A percentile compares a stretch with the other conserved stretches of the same genome.
phyloP scores from a whole-genome alignment of 352 stramenopile genomes.

The Thraustotheca clavata region DNA sequence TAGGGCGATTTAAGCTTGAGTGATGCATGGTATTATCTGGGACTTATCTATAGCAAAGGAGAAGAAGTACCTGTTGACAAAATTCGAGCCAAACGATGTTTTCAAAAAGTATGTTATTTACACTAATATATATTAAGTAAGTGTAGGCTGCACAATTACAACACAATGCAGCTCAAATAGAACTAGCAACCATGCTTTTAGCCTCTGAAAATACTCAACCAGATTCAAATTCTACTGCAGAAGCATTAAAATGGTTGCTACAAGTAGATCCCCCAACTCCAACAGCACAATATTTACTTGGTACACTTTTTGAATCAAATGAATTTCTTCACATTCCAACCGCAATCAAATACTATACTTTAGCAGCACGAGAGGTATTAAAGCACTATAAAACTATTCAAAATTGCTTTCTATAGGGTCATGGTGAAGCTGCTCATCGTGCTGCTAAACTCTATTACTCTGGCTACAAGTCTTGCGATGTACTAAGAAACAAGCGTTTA shows the following conservation, averaged over 20 bases:
- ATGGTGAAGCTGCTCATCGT: constrained; percentile 40
- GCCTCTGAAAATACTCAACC: not conserved
- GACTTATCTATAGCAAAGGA: constrained; percentile 35
- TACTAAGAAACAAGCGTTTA: constrained; percentile 33
- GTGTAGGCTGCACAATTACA: not conserved
- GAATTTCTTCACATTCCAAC: not conserved
- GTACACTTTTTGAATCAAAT: not conserved
- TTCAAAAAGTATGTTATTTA: constrained; percentile 29
- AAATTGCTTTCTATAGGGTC: constrained; percentile 23
- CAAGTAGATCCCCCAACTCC: not conserved
- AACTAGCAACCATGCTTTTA: constrained; percentile 7
- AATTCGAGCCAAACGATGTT: constrained; percentile 43
- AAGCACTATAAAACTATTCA: too few relatives aligned
- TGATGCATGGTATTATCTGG: constrained; percentile 37
- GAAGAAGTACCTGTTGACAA: constrained; percentile 45
- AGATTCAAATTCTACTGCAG: not conserved
- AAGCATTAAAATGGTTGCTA: not conserved
- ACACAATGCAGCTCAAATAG: not conserved
- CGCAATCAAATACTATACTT: constrained; percentile 6
- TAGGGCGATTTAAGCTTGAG: constrained; percentile 30
- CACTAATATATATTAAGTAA: not conserved
- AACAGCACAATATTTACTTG: not conserved
- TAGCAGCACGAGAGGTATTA: not conserved
- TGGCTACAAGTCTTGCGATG: constrained; percentile 33
- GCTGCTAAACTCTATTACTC: constrained; percentile 57